Evolutionary conservation across 1,139 yeast species (phyloP), one percentile per base, ranked within the genome.

Genomic region (Taphrina betulina): DNA sequence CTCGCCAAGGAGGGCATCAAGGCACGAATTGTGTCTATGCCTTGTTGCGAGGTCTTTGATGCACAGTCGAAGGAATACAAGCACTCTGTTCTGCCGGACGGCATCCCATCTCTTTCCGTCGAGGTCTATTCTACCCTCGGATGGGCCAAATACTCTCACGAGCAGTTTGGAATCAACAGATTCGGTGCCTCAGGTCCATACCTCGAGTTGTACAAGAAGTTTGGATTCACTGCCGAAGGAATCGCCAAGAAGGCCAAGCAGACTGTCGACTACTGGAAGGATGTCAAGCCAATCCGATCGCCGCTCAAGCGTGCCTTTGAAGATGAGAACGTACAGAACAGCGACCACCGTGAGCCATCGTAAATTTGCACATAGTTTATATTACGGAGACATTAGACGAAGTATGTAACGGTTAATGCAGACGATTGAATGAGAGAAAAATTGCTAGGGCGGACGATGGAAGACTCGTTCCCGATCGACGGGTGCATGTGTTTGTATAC

Each of bases 101-200:
- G 94, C 68, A 82, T 85, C 57, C 98, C 98, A 73, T 82, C 88
- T 70, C 66, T 94, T 74, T 88, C 96, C 59, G 87, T 90, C 65
- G 99, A 94, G 80, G 98, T 90, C 60, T 79, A 89, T 83, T 74
- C 95, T 59, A 83, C 96, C 61, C 77, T 79, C 66, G 96, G 96
- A 62, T 94, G 98, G 99, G 78, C 83, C 67, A 86, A 84, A 75
- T 94, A 89, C 78, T 82, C 97, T 61, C 98, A 94, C 77, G 95
- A 86, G 77, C 95, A 89, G 73, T 87, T 92, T 69, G 96, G 97
- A 73, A 79, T 94, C 71, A 81, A 89, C 81, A 82, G 89, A 76
- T 94, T 92, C 71, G 99, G 99, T 80, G 95, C 94, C 63, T 89
- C 97, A 61, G 98, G 96, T 72, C 87, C 88, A 72, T 95, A 85